Evolutionary conservation across 2,329 filamentous ascomycete species (phyloP).

Genomic region (Xylariaceae sp.): DNA sequence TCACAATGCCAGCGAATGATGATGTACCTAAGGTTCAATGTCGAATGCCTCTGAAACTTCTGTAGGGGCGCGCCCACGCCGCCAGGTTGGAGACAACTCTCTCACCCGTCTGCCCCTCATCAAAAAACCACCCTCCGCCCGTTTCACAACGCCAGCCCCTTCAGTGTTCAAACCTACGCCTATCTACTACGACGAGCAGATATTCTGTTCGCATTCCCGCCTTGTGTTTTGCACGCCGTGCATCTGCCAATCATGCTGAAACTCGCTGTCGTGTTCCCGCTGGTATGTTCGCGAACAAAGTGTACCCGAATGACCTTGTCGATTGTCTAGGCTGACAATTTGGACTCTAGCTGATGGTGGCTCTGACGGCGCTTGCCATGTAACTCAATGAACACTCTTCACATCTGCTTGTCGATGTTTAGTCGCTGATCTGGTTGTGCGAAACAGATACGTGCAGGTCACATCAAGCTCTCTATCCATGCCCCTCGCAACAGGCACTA

Average conservation of each 20-base stretch:
- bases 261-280: conserved; percentile 9
- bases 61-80: no score
- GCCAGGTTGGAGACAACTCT: no score
- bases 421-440: conserved; percentile 7
- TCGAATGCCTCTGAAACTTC: no score
- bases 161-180: no score
- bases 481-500: conserved; percentile 29
- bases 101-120: no score
- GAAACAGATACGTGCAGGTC: conserved; percentile 29
- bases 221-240: no score
- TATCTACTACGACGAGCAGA: no score
- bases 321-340: conserved; percentile 3
- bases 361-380: conserved; percentile 19
- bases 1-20: no score
- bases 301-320: not conserved
- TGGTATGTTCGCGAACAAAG: conserved; percentile 4
- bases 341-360: conserved; percentile 14
- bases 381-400: not conserved
- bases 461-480: conserved; percentile 28
- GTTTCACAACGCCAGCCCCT: no score
- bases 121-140: no score
- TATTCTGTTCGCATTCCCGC: no score
- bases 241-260: conserved; percentile 7
- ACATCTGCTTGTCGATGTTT: not conserved
- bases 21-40: no score